phyloP scores from a whole-genome alignment of 2,329 filamentous ascomycete genomes.

The Dactylellina parvicollis region DNA sequence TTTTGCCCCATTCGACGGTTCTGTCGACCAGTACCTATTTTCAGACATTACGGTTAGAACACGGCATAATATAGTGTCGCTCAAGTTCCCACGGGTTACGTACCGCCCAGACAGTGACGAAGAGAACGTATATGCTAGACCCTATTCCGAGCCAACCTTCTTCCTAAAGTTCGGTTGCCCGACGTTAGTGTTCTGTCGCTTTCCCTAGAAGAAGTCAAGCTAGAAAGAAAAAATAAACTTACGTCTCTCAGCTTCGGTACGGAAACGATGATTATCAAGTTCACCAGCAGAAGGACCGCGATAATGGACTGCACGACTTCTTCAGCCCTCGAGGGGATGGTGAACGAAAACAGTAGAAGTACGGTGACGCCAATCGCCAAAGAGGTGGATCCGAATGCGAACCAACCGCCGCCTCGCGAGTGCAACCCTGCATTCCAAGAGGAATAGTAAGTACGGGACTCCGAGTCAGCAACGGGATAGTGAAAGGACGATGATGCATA shows the following conservation, averaged over 20 bases:
- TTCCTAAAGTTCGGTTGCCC: slow-evolving; percentile 19
- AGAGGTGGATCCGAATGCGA: slow-evolving; percentile 75
- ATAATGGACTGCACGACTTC: slow-evolving; percentile 77
- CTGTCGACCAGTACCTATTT: slow-evolving; percentile 73
- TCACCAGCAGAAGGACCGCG: slow-evolving; percentile 73
- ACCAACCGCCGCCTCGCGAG: slow-evolving; percentile 89
- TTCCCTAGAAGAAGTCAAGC: slow-evolving; percentile 63
- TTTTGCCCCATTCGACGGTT: slow-evolving; percentile 89
- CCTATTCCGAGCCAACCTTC: slow-evolving; percentile 80
- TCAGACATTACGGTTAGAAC: neutral
- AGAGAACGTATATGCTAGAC: slow-evolving; percentile 81
- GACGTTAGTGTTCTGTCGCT: neutral
- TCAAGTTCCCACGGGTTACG: neutral
- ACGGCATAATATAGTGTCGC: neutral
- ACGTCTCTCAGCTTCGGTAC: slow-evolving; percentile 75
- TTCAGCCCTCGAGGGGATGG: slow-evolving; percentile 80
- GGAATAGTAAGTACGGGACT: neutral
- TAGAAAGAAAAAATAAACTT: neutral
- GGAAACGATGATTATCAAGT: slow-evolving; percentile 81
- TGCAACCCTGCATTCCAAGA: slow-evolving; percentile 67
- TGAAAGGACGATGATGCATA: neutral
- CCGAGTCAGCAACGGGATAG: no score
- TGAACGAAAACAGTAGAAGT: slow-evolving; percentile 85
- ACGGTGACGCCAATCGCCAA: slow-evolving; percentile 79
- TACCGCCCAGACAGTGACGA: slow-evolving; percentile 73